These are phyloP conservation scores for Spatholobus suberectus DNA, from an alignment of 306 rosid genomes.

Conservation along the genomic window DNA sequence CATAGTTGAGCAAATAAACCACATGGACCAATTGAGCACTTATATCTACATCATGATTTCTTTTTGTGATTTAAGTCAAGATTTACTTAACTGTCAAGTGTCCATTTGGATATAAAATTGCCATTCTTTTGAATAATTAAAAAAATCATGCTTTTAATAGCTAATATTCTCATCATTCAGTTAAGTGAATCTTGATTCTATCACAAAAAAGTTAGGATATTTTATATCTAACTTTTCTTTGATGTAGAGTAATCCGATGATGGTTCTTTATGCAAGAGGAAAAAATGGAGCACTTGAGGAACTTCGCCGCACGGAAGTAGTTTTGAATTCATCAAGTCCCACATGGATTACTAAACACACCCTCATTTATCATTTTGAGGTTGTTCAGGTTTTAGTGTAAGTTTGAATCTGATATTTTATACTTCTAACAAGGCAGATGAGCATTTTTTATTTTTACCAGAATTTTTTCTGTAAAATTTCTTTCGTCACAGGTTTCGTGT, in stretches of 20 bases:
- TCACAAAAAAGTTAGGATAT: constrained; percentile 24
- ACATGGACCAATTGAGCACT: constrained; percentile 4
- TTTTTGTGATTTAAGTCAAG: too few relatives aligned
- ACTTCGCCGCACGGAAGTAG: constrained; percentile 79
- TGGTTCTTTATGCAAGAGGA: constrained; percentile 65
- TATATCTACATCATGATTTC: too few relatives aligned
- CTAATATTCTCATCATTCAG: constrained; percentile 16
- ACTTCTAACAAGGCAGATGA: constrained; percentile 15
- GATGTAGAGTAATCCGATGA: constrained; percentile 77
- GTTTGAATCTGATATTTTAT: constrained; percentile 50
- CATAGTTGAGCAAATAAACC: constrained; percentile 12
- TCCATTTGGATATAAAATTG: not conserved
- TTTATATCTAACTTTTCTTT: constrained; percentile 31
- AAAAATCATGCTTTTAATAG: not conserved
- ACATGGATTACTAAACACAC: constrained; percentile 71
- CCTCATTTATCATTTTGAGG: constrained; percentile 72
- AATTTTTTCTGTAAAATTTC: constrained; percentile 8
- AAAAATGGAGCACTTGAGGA: constrained; percentile 76
- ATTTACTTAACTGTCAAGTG: not conserved
- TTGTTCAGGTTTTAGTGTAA: constrained; percentile 77
- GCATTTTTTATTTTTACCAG: constrained; percentile 30
- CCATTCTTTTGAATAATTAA: not conserved
- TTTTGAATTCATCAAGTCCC: constrained; percentile 71
- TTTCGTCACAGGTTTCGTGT: constrained; percentile 67
- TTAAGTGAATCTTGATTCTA: constrained; percentile 20